Evolutionary conservation across 495 filamentous ascomycete genomes (phyloP), one percentile per base, ranked within the genome.

Genomic region (Aspergillus incahuasiensis): DNA sequence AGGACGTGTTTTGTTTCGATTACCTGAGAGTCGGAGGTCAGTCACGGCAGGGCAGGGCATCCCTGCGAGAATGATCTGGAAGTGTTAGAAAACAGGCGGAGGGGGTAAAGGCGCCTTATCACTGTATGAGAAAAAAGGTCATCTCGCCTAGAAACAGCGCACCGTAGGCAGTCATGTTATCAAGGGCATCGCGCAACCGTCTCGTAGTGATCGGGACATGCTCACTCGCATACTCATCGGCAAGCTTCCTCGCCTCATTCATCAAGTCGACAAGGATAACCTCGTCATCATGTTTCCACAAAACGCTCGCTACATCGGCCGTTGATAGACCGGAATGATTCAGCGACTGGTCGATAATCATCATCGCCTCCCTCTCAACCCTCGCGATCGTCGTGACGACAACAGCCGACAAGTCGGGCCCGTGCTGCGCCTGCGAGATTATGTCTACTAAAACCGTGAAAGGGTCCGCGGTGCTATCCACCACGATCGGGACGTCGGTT

Each of bases 1-100:
- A 82, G 67, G 6, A 82, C 78, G 56, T 80, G 79, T 58, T 82
- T 80, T 2, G 79, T 82, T 5, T 77, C 79, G 50, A 82, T 82
- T 40, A 71, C 74, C 68, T 45, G 6, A n/a, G n/a, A n/a, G n/a
- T n/a, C n/a, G n/a, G n/a, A n/a, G n/a, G n/a, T n/a, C n/a, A n/a
- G n/a, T n/a, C n/a, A n/a, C n/a, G n/a, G n/a, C n/a, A n/a, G n/a
- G n/a, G n/a, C n/a, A n/a, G n/a, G n/a, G n/a, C n/a, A n/a, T n/a
- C n/a, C n/a, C n/a, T n/a, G n/a, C n/a, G n/a, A n/a, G n/a, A n/a
- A n/a, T n/a, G n/a, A n/a, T n/a, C n/a, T n/a, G n/a, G n/a, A n/a
- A n/a, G n/a, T n/a, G n/a, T n/a, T n/a, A n/a, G n/a, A n/a, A n/a
- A n/a, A n/a, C n/a, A 30, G 32, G 12, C 32, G 4, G 32, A 3